Evolutionary conservation across 75 land plant species (phyloP).

Genomic region (Adiantum capillusveneris): DNA sequence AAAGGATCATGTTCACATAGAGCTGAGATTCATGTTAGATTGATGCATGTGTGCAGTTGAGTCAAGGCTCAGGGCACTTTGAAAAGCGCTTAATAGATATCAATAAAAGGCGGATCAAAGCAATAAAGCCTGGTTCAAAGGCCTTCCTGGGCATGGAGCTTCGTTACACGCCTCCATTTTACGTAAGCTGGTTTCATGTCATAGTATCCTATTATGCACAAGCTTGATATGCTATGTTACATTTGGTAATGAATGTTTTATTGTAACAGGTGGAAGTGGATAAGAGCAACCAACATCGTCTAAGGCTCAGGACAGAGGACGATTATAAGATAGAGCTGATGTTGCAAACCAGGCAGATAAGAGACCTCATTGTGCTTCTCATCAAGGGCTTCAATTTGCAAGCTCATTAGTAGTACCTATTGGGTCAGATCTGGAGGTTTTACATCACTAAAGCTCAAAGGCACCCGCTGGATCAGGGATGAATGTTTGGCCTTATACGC

Average conservation of each 20-base stretch:
- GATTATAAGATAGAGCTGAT: constrained; percentile 6
- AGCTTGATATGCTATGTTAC: background rate
- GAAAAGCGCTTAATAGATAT: constrained; percentile 9
- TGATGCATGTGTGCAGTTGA: background rate
- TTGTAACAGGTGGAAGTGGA: constrained; percentile 4
- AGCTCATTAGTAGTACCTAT: too few relatives aligned
- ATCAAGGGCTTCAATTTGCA: constrained; percentile 7
- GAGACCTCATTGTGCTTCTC: constrained; percentile 9
- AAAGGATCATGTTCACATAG: too few relatives aligned
- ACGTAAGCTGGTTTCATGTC: too few relatives aligned
- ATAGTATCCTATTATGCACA: too few relatives aligned
- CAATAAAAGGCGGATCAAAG: constrained; percentile 10
- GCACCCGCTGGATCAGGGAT: too few relatives aligned
- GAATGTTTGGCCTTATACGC: too few relatives aligned
- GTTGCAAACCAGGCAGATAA: constrained; percentile 9
- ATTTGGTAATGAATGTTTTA: background rate
- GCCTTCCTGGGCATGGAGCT: background rate
- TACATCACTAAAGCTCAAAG: too few relatives aligned
- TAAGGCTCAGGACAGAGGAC: constrained; percentile 5
- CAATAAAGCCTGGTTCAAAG: constrained; percentile 11
- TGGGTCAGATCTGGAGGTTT: too few relatives aligned
- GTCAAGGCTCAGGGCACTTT: constrained; percentile 4
- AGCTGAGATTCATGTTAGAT: background rate
- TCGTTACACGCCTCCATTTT: constrained; percentile 5
- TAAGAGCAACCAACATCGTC: constrained; percentile 4